phyloP scores from a whole-genome alignment of 306 rosid genomes.

The Ormosia semicastrata region DNA sequence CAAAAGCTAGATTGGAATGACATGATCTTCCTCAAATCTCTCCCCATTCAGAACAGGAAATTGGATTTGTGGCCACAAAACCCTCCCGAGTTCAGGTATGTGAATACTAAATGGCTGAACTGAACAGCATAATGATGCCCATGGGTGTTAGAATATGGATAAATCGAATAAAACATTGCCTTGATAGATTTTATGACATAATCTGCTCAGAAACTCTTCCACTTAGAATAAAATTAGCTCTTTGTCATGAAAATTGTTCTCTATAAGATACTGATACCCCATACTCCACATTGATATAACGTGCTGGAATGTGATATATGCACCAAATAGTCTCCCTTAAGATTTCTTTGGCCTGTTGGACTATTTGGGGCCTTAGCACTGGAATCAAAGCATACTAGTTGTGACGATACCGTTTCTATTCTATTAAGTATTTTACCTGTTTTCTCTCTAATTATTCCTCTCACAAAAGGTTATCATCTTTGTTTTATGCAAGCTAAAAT shows the following conservation, averaged over 20 bases:
- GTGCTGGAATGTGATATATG: not conserved
- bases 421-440: not conserved
- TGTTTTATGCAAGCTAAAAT: not conserved
- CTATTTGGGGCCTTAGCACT: not conserved
- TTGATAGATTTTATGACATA: not conserved
- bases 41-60: slow-evolving; percentile 34
- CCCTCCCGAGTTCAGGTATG: slow-evolving; percentile 46
- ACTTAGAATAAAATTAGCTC: not conserved
- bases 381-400: not conserved
- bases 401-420: not conserved
- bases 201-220: not conserved
- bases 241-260: not conserved
- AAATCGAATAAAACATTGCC: not conserved
- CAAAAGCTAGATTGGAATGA: slow-evolving; percentile 57
- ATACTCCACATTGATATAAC: not conserved
- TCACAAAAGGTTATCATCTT: not conserved
- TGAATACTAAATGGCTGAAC: not conserved
- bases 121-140: not conserved
- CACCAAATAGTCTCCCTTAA: not conserved
- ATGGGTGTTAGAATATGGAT: not conserved
- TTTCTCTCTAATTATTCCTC: not conserved
- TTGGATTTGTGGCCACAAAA: slow-evolving; percentile 54
- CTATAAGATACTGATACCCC: not conserved
- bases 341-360: not conserved
- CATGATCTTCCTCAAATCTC: slow-evolving; percentile 48